Conservation (phyloP, 371 early-diverging fungal species). For the Mucor circinelloides region DNA sequence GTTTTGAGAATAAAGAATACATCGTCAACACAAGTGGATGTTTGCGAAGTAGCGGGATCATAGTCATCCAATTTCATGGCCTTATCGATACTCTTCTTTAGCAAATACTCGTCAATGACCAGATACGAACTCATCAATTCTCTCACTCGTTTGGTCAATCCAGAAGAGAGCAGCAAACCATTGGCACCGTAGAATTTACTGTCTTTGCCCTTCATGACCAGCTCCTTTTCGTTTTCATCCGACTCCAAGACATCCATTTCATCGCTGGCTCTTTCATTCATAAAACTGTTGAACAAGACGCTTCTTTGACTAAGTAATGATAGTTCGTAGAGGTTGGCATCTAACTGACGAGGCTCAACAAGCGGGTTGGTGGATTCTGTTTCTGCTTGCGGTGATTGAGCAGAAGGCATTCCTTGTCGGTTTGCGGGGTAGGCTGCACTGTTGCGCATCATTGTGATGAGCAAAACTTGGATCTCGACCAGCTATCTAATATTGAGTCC, state of each 20-base stretch:
- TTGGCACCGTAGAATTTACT: slow-evolving; percentile 52
- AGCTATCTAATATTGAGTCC: slow-evolving; percentile 19
- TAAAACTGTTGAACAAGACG: slow-evolving; percentile 76
- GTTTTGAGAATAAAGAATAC: slow-evolving; percentile 88
- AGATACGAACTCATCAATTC: slow-evolving; percentile 73
- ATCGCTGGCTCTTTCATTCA: slow-evolving; percentile 60
- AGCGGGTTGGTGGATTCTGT: slow-evolving; percentile 38
- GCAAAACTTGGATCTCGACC: slow-evolving; percentile 43
- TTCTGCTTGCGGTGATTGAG: neutral
- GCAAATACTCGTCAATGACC: slow-evolving; percentile 73
- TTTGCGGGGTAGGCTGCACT: slow-evolving; percentile 16
- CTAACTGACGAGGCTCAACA: slow-evolving; percentile 78
- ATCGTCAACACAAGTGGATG: slow-evolving; percentile 90
- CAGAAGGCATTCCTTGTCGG: slow-evolving; percentile 11
- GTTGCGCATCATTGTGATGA: slow-evolving; percentile 39
- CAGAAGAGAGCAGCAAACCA: slow-evolving; percentile 53
- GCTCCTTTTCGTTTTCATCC: slow-evolving; percentile 37
- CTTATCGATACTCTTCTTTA: slow-evolving; percentile 76
- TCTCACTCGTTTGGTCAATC: slow-evolving; percentile 62
- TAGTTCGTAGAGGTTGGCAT: slow-evolving; percentile 74
- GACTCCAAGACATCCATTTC: slow-evolving; percentile 40
- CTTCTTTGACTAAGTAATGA: slow-evolving; percentile 79
- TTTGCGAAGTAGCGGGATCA: slow-evolving; percentile 61
- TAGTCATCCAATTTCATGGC: slow-evolving; percentile 64
- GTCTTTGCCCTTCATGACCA: slow-evolving; percentile 48